phyloP scores from a whole-genome alignment of 106 monocot genomes.

The Posidonia australis region DNA sequence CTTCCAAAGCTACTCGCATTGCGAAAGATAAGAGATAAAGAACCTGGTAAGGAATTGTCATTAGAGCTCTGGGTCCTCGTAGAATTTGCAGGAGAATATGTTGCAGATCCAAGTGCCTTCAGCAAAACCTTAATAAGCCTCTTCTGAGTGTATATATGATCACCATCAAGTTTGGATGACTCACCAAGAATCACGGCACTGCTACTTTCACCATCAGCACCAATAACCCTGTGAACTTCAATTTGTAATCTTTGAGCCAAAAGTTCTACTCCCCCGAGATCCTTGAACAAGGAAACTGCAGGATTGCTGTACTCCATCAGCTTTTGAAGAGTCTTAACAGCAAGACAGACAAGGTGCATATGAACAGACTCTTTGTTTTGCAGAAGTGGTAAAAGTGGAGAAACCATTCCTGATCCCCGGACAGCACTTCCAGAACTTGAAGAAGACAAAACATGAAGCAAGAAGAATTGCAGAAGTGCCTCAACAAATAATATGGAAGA shows the following conservation, averaged over 20 bases:
- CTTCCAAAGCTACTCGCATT: slow-evolving; percentile 78
- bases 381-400: slow-evolving; percentile 72
- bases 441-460: slow-evolving; percentile 89
- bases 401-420: slow-evolving; percentile 81
- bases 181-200: slow-evolving; percentile 46
- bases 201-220: slow-evolving; percentile 26
- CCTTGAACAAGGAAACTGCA: slow-evolving; percentile 89
- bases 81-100: slow-evolving; percentile 87
- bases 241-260: slow-evolving; percentile 68
- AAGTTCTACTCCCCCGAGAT: slow-evolving; percentile 84
- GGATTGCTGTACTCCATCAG: slow-evolving; percentile 90
- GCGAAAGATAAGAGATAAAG: slow-evolving; percentile 73
- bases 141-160: slow-evolving; percentile 68
- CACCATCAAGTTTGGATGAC: slow-evolving; percentile 45
- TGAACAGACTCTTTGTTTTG: slow-evolving; percentile 62
- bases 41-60: slow-evolving; percentile 48
- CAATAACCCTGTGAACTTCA: slow-evolving; percentile 74
- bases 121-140: slow-evolving; percentile 80
- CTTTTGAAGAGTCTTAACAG: slow-evolving; percentile 92
- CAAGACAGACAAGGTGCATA: slow-evolving; percentile 74
- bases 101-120: slow-evolving; percentile 85
- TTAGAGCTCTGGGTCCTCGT: slow-evolving; percentile 54
- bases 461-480: slow-evolving; percentile 86
- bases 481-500: slow-evolving; percentile 87
- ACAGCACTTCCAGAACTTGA: slow-evolving; percentile 86